Evolutionary conservation across 2,329 filamentous ascomycete species (phyloP), one percentile per base, ranked within the genome.

Genomic region (Tolypocladium sp.): DNA sequence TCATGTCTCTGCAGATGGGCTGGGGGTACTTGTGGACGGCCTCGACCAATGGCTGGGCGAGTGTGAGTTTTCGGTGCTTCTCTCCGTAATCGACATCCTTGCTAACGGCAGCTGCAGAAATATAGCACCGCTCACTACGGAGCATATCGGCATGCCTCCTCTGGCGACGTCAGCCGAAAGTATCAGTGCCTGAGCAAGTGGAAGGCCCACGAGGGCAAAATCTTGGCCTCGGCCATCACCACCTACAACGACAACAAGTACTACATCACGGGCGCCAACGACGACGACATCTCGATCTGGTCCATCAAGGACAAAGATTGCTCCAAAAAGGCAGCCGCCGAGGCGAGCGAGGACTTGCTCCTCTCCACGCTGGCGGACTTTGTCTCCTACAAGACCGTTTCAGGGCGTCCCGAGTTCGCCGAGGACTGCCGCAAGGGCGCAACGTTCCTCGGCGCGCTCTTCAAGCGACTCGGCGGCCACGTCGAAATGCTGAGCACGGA

Each of bases 251-350:
- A 84, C 56, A 84, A 89, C 60, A 84, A 89, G n/a, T 84, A 94
- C n/a, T 94, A 91, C 70, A 91, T 96, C 56, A 97, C 93, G 0
- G 94, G 94, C 10, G 92, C 91, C 55, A 99, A 96, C 67, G 94
- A 99, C 72, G 88, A 92, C 69, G 89, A 87, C 0, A 85, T 99
- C 33, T 89, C 91, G 9, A 84, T 97, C 25, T 99, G 94, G 94
- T 86, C 93, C 64, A 81, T 96, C 57, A 75, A 79, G 3, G 76
- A 77, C 57, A 67, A 68, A 2, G 64, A 66, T 2, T 67, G 65
- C 22, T 58, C 64, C 3, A 66, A 65, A 17, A 76, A 75, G 60
- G 73, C 75, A 1, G 63, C 74, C 2, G 61, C 70, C 0, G 74
- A 77, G 25, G 69, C 67, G 10, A 68, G 67, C 5, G 76, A 77